Base-by-base conservation (phyloP, 2,329 filamentous ascomycete genomes). In the Colletotrichum siamense region DNA sequence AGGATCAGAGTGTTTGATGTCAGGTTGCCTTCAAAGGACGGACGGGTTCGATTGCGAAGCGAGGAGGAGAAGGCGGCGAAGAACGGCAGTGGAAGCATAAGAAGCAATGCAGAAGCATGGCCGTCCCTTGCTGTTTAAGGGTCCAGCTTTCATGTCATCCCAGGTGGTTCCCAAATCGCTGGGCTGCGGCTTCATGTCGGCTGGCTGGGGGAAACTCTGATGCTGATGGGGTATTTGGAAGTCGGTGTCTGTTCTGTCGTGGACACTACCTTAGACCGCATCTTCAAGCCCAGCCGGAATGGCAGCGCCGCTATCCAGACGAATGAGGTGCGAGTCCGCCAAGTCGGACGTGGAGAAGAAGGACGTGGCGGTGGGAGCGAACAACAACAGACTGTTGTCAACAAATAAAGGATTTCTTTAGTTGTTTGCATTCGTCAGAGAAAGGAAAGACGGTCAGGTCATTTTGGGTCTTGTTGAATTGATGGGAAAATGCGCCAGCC, bases 71-170 rank as follows among this genome's bases (percentile, higher is more conserved):
- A 44, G 44, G 49, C 28, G 49, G n/a, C 10, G 61, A 26, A 32
- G n/a, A 39, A 32, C 30, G 67, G 30, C 28, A 63, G 34, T 32
- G 32, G 69, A 64, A 49, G 71, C 22, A 26, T 34, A 30, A 76
- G 64, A 69, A 65, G 69, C 36, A 52, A 16, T 26, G 26, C 59
- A 36, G 64, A 9, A 36, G 64, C 74, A 74, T 69, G 74, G 71
- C 71, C 32, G 65, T 62, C 30, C 63, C 74, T 65, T 61, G 49
- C 36, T 52, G 28, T 24, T 44, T 16, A 69, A 49, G 70, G 70
- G 74, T 76, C 49, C 74, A 69, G 34, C 59, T 64, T 28, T 49
- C 64, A 32, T 73, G 70, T 61, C 73, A 73, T 76, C 70, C 70
- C 64, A 76, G 32, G 64, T 73, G 49, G 22, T 36, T 62, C 32